phyloP scores from a whole-genome alignment of 495 filamentous ascomycete genomes.

The Trichodelitschia bisporula region DNA sequence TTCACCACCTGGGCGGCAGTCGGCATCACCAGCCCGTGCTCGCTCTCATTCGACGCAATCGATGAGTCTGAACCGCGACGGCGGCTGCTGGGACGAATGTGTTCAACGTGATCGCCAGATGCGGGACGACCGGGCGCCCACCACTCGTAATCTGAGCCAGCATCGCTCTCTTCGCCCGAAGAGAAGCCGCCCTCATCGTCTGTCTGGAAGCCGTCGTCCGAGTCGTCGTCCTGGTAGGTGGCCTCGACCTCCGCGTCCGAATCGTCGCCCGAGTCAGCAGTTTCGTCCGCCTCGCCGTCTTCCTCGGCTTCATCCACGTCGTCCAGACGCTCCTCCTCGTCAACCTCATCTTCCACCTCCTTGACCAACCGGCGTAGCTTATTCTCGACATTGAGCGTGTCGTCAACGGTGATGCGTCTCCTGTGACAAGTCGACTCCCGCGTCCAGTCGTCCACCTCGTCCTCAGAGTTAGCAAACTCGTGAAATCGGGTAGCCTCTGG shows the following conservation, averaged over 20 bases:
- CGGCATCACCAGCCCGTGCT: conserved; percentile 2
- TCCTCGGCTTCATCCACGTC: conserved; percentile 18
- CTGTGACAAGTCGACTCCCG: conserved; percentile 34
- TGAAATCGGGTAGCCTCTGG: conserved; percentile 56
- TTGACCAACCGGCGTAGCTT: conserved; percentile 67
- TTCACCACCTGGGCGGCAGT: conserved; percentile 1
- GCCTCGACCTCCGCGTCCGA: conserved; percentile 24
- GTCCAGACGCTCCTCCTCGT: conserved; percentile 20
- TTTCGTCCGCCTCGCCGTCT: conserved; percentile 19
- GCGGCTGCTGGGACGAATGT: conserved; percentile 20
- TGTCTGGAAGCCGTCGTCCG: conserved; percentile 57
- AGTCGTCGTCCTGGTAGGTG: conserved; percentile 29
- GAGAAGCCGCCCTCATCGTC: conserved; percentile 91
- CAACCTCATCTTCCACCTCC: conserved; percentile 72
- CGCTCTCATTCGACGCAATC: conserved; percentile 30
- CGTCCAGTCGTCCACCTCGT: conserved; percentile 72
- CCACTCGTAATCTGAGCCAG: conserved; percentile 44
- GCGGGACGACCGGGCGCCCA: conserved; percentile 46
- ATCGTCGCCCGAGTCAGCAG: conserved; percentile 30
- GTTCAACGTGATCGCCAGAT: conserved; percentile 24
- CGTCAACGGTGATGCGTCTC: conserved; percentile 57
- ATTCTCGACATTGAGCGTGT: conserved; percentile 76
- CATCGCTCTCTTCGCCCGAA: conserved; percentile 64
- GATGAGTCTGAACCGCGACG: conserved; percentile 36
- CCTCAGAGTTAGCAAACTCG: conserved; percentile 67